phyloP scores from a whole-genome alignment of 1,284 basidiomycete species.

The Pseudozyma sp. region DNA sequence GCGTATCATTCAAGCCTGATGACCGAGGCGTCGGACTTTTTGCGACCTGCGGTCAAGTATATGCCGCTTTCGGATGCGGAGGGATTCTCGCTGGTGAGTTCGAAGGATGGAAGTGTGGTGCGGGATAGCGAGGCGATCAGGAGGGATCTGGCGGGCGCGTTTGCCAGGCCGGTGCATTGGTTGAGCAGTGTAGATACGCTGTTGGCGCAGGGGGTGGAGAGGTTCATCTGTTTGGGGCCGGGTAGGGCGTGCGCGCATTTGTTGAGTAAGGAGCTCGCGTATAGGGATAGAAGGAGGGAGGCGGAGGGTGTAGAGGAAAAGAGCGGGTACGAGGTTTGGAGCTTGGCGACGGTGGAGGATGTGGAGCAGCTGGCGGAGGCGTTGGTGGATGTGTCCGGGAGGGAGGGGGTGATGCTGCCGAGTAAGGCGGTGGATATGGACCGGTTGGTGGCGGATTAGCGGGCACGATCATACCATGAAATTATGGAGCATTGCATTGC shows the following conservation, averaged over 20 bases:
- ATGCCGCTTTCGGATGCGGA: conserved; percentile 57
- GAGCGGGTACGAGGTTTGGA: conserved; percentile 60
- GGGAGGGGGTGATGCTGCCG: conserved; percentile 23
- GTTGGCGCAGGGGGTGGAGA: conserved; percentile 56
- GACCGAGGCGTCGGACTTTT: conserved; percentile 49
- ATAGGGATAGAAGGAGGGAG: conserved; percentile 41
- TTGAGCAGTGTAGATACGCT: conserved; percentile 56
- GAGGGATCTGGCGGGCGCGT: conserved; percentile 50
- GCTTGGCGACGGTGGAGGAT: conserved; percentile 60
- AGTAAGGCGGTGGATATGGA: conserved; percentile 21
- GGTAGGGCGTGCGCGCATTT: conserved; percentile 65
- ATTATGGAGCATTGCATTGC: not conserved
- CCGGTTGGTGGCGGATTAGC: conserved; percentile 26
- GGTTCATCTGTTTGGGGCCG: conserved; percentile 66
- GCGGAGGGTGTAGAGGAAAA: conserved; percentile 15
- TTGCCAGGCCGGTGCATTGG: conserved; percentile 62
- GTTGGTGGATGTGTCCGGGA: conserved; percentile 22
- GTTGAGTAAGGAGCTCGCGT: conserved; percentile 64
- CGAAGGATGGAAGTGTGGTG: conserved; percentile 48
- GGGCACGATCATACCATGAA: not conserved
- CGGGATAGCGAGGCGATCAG: conserved; percentile 41
- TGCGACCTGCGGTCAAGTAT: conserved; percentile 48
- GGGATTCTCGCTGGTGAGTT: conserved; percentile 52
- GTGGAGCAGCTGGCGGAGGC: conserved; percentile 50
- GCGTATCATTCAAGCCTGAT: conserved; percentile 66